A percentile compares a stretch with the other conserved stretches of the same genome.
These are phyloP conservation scores for Pulveroboletus ravenelii DNA, from an alignment of 768 basidiomycete genomes.

Conservation along the genomic window DNA sequence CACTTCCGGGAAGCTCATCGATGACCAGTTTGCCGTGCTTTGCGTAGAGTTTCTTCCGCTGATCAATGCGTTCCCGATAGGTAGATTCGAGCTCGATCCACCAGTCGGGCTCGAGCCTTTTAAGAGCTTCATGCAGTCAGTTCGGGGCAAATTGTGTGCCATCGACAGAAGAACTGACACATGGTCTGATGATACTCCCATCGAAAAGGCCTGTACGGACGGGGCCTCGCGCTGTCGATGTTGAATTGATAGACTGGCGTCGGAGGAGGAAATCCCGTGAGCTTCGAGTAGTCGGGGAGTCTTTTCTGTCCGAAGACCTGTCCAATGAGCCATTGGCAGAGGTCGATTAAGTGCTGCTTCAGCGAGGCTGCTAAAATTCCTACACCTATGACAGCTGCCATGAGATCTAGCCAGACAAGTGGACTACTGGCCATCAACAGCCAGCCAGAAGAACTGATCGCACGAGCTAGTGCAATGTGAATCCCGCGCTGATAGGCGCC, in stretches of 20 bases:
- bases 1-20: constrained; percentile 45
- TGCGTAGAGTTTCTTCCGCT: constrained; percentile 38
- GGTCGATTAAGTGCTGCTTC: neutral
- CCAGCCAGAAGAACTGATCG: neutral
- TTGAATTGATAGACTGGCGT: constrained; percentile 40
- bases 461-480: neutral
- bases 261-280: constrained; percentile 43
- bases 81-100: constrained; percentile 57
- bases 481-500: neutral
- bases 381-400: neutral
- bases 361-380: constrained; percentile 5
- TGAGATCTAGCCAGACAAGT: neutral
- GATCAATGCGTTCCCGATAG: constrained; percentile 39
- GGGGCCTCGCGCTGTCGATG: constrained; percentile 38
- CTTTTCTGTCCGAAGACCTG: constrained; percentile 4
- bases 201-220: constrained; percentile 53
- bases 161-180: constrained; percentile 33
- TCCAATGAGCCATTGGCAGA: constrained; percentile 7
- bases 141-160: neutral
- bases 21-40: constrained; percentile 40
- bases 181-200: constrained; percentile 57
- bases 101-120: constrained; percentile 47
- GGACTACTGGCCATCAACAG: constrained; percentile 6
- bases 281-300: constrained; percentile 37
- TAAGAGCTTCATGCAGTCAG: constrained; percentile 32